phyloP scores from a whole-genome alignment of 768 basidiomycete genomes.

The Macrocybe gigantea region DNA sequence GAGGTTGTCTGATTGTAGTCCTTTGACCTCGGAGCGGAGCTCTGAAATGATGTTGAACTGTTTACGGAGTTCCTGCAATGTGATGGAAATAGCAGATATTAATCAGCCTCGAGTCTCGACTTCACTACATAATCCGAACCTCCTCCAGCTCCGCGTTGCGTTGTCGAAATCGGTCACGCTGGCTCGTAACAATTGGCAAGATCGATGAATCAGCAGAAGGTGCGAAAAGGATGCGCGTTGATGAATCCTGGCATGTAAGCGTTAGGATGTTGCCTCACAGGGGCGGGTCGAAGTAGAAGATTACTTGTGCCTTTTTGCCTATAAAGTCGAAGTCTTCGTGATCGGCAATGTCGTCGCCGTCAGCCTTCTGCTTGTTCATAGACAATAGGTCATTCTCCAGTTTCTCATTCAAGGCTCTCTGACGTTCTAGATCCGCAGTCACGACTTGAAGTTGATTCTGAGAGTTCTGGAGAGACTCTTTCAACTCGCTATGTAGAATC shows the following conservation, averaged over 20 bases:
- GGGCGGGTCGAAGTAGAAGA: slow-evolving; percentile 7
- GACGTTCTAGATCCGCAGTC: slow-evolving; percentile 67
- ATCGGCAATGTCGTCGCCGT: slow-evolving; percentile 37
- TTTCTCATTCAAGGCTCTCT: slow-evolving; percentile 78
- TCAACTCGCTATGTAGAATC: slow-evolving; percentile 83
- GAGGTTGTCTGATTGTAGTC: slow-evolving; percentile 89
- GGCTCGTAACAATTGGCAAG: slow-evolving; percentile 96
- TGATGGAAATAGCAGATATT: neutral
- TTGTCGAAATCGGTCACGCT: slow-evolving; percentile 95
- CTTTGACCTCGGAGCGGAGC: slow-evolving; percentile 87
- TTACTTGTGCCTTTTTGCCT: slow-evolving; percentile 46
- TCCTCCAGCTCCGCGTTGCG: slow-evolving; percentile 97
- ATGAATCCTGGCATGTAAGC: slow-evolving; percentile 18
- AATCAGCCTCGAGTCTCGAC: neutral
- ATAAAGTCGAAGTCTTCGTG: slow-evolving; percentile 65
- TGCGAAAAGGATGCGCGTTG: slow-evolving; percentile 61
- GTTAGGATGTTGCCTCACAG: slow-evolving; percentile 3
- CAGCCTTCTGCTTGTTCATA: slow-evolving; percentile 56
- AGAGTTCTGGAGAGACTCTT: slow-evolving; percentile 53
- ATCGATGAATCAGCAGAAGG: slow-evolving; percentile 87
- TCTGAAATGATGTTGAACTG: slow-evolving; percentile 95
- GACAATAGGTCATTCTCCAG: slow-evolving; percentile 88
- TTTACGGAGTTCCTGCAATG: slow-evolving; percentile 77
- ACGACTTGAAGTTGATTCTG: slow-evolving; percentile 54
- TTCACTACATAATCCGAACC: slow-evolving; percentile 30